These are phyloP conservation scores for Pterocarpus santalinus DNA, from an alignment of 306 rosid genomes.

Conservation along the genomic window DNA sequence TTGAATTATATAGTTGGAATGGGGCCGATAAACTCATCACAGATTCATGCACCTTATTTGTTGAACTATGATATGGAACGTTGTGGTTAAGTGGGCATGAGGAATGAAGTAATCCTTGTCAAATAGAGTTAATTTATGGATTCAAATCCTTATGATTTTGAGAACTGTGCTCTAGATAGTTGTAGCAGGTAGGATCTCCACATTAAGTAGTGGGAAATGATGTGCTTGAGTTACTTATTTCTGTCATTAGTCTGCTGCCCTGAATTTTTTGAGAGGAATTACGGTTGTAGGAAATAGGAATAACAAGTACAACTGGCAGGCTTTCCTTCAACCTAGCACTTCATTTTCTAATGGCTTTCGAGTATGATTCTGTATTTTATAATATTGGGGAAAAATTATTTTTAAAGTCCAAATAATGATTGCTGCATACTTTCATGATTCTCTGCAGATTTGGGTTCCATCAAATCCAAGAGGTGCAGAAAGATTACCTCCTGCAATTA, in stretches of 20 bases:
- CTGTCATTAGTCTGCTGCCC: constrained; percentile 32
- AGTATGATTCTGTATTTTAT: constrained; percentile 24
- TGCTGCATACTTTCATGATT: constrained; percentile 38
- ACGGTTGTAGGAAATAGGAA: neutral
- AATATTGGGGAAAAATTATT: constrained; percentile 25
- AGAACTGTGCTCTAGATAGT: constrained; percentile 8
- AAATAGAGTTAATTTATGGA: constrained; percentile 10
- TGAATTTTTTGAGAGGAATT: constrained; percentile 21
- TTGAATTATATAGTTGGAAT: constrained; percentile 30
- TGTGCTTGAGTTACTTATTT: constrained; percentile 12
- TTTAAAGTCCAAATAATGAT: constrained; percentile 11
- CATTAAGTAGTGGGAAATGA: constrained; percentile 25
- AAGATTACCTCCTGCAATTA: constrained; percentile 81
- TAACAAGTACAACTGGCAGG: neutral
- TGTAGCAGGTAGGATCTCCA: constrained; percentile 15
- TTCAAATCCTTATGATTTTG: constrained; percentile 14
- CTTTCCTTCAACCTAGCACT: constrained; percentile 29
- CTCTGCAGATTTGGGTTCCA: constrained; percentile 89
- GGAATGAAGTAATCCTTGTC: constrained; percentile 34
- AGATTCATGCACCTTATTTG: constrained; percentile 35
- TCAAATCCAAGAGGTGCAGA: constrained; percentile 98
- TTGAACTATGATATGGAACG: constrained; percentile 26
- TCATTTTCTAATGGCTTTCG: constrained; percentile 25
- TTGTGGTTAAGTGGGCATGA: constrained; percentile 30
- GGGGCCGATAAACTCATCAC: constrained; percentile 31